phyloP scores from a whole-genome alignment of 208 protist species.

The Acanthamoeba culbertsoni region DNA sequence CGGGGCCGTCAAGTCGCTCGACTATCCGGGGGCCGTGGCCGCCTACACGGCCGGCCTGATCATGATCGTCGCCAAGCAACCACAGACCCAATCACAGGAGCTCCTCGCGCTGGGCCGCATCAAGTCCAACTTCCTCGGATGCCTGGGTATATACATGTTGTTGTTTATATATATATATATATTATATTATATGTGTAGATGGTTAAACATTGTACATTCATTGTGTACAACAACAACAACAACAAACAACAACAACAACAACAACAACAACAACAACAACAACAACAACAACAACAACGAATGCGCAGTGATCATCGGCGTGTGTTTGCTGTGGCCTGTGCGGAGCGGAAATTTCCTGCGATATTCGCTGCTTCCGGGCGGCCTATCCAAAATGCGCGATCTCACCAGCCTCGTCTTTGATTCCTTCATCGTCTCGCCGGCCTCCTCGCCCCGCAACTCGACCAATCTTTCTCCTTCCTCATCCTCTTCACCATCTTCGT shows the following conservation, averaged over 20 bases:
- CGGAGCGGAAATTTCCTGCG: background rate
- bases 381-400: background rate
- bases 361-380: background rate
- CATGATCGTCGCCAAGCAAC: constrained; percentile 43
- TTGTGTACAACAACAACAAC: too few species aligned
- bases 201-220: too few species aligned
- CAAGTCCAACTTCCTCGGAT: constrained; percentile 41
- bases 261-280: too few species aligned
- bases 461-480: background rate
- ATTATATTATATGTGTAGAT: too few species aligned
- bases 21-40: constrained; percentile 18
- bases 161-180: too few species aligned
- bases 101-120: background rate
- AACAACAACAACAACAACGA: too few species aligned
- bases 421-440: background rate
- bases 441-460: background rate
- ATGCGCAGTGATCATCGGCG: background rate
- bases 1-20: background rate
- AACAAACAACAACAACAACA: too few species aligned
- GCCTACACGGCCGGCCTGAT: constrained; percentile 6
- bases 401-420: constrained; percentile 13
- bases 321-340: background rate
- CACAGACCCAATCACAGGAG: background rate
- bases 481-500: background rate
- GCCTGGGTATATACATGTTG: background rate